Conservation (phyloP, 768 basidiomycete genomes). For the Naganishia onofrii region DNA sequence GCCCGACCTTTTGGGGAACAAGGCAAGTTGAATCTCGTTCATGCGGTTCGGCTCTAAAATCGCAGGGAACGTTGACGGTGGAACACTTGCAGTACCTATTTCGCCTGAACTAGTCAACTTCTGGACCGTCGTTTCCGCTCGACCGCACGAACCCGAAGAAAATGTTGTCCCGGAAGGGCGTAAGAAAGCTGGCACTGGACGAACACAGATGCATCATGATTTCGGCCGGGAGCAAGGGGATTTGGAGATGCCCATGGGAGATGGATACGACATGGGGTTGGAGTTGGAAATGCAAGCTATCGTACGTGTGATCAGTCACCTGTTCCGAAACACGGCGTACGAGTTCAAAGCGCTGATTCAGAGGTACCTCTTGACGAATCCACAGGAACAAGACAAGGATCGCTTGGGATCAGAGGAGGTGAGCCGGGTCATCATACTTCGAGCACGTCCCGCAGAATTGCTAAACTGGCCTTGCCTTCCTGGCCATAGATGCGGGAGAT, state of each 20-base stretch:
- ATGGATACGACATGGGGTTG: not conserved
- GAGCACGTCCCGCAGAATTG: too few species aligned
- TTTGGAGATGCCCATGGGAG: not conserved
- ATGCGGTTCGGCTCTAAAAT: not conserved
- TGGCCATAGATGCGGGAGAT: not conserved
- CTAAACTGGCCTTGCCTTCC: too few species aligned
- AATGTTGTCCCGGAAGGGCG: not conserved
- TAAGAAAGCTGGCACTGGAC: not conserved
- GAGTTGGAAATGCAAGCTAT: not conserved
- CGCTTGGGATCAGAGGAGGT: slow-evolving; percentile 16
- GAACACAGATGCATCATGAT: not conserved
- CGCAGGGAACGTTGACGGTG: not conserved
- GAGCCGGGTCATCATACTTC: not conserved
- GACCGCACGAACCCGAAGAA: not conserved
- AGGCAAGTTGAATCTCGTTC: not conserved
- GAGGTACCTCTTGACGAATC: too few species aligned
- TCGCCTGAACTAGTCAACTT: slow-evolving; percentile 1
- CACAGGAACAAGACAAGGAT: not conserved
- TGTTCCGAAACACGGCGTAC: not conserved
- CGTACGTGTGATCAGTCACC: not conserved
- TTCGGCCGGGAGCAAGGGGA: not conserved
- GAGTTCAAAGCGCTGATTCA: too few species aligned
- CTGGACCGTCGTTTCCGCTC: slow-evolving; percentile 8
- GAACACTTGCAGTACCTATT: not conserved
- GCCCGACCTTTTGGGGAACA: slow-evolving; percentile 3